These are phyloP conservation scores for Hippophae rhamnoides DNA, from an alignment of 306 rosid species.

Conservation along the genomic window DNA sequence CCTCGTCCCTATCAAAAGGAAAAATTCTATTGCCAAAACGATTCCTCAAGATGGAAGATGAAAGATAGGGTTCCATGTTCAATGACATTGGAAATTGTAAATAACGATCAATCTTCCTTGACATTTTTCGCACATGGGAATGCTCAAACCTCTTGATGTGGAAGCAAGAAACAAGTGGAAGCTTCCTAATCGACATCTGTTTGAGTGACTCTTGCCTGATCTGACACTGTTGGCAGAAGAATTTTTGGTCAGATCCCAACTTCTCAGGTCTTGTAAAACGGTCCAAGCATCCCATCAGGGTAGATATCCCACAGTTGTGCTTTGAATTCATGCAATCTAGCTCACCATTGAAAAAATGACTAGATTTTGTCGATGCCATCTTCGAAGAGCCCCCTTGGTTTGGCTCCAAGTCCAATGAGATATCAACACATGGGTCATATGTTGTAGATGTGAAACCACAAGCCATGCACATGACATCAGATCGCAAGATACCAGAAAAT, in stretches of 20 bases:
- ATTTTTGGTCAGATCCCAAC: slow-evolving; percentile 85
- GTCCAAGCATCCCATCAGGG: slow-evolving; percentile 80
- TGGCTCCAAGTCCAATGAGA: slow-evolving; percentile 83
- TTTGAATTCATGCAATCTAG: slow-evolving; percentile 38
- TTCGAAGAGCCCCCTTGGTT: slow-evolving; percentile 53
- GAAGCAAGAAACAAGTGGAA: slow-evolving; percentile 83
- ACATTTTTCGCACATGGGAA: slow-evolving; percentile 74
- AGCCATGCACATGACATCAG: slow-evolving; percentile 92
- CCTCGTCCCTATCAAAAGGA: slow-evolving; percentile 65
- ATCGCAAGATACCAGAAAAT: slow-evolving; percentile 83
- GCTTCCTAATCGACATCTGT: slow-evolving; percentile 90
- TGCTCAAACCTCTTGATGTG: slow-evolving; percentile 92
- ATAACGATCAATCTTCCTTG: slow-evolving; percentile 77
- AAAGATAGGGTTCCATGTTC: slow-evolving; percentile 81
- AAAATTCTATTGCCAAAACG: slow-evolving; percentile 77
- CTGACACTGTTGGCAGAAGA: slow-evolving; percentile 87
- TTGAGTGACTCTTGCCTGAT: slow-evolving; percentile 85
- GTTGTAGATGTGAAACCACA: slow-evolving; percentile 95
- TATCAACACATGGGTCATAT: slow-evolving; percentile 87
- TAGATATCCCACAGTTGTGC: slow-evolving; percentile 48
- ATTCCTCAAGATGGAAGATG: slow-evolving; percentile 71
- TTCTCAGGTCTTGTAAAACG: slow-evolving; percentile 86
- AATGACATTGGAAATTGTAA: slow-evolving; percentile 83
- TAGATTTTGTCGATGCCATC: slow-evolving; percentile 37
- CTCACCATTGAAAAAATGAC: slow-evolving; percentile 56